A percentile compares a stretch with the other conserved stretches of the same genome.
Conservation (phyloP, 257 asterid species). For the Scutellaria minor region DNA sequence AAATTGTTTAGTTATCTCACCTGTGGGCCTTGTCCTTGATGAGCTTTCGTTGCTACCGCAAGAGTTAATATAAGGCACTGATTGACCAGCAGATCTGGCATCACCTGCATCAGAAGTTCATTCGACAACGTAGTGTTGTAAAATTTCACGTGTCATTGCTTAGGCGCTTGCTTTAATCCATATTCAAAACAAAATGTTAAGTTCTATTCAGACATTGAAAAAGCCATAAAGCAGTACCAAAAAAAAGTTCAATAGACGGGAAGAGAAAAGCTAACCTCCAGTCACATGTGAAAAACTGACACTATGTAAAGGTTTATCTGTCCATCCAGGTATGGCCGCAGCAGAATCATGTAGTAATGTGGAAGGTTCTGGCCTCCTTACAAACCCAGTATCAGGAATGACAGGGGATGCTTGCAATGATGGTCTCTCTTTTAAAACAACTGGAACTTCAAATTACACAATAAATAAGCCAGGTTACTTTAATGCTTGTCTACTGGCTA, state of each 20-base stretch:
- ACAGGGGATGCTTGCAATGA: slow-evolving; percentile 56
- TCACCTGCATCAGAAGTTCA: slow-evolving; percentile 57
- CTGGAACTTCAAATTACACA: slow-evolving; percentile 52
- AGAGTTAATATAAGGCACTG: slow-evolving; percentile 48
- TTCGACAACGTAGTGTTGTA: no score
- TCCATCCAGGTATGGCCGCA: slow-evolving; percentile 58
- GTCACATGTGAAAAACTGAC: slow-evolving; percentile 47
- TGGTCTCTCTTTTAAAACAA: slow-evolving; percentile 54
- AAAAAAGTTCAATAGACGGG: neutral
- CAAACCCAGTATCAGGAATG: slow-evolving; percentile 56
- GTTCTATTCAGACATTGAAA: slow-evolving; percentile 25
- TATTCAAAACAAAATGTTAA: slow-evolving; percentile 24
- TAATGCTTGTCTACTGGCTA: slow-evolving; percentile 22
- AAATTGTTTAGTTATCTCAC: slow-evolving; percentile 45
- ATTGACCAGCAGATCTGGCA: slow-evolving; percentile 52
- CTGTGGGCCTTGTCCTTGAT: slow-evolving; percentile 60
- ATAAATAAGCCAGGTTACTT: slow-evolving; percentile 28
- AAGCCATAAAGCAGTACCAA: slow-evolving; percentile 23
- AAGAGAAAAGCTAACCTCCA: slow-evolving; percentile 50
- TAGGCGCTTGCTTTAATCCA: no score
- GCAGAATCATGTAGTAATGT: slow-evolving; percentile 46
- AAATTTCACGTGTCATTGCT: no score
- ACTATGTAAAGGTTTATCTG: slow-evolving; percentile 60
- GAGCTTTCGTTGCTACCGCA: slow-evolving; percentile 64
- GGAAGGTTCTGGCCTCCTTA: slow-evolving; percentile 53